Base-by-base conservation (phyloP, 2,329 filamentous ascomycete genomes). In the Talaromyces sp. region DNA sequence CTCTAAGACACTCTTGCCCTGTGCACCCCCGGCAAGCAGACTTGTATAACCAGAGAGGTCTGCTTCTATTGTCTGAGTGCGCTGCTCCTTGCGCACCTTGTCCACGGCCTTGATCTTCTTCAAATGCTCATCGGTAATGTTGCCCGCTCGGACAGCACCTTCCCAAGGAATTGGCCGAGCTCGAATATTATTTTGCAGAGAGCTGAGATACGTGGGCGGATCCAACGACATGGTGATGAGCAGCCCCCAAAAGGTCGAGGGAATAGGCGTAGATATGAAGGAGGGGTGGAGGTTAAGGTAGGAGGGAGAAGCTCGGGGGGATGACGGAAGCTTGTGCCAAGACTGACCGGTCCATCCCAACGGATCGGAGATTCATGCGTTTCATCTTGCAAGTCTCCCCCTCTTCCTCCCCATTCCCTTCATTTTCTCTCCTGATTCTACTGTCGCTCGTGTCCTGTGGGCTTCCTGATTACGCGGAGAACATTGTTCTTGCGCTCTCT, bases 161-260 rank as follows among this genome's bases (percentile, higher is more conserved):
- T 97, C 93, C 94, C 94, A 99, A 53, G 93, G 92, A 76, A 99
- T 96, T 61, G 92, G 92, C 64, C 94, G 86, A 70, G 90, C 89
- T 70, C 94, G 90, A 73, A 97, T 96, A 81, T 97, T 97, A 84
- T 90, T 95, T 80, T 96, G 92, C 64, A 97, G 83, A 64, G 91
- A 93, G 70, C 86, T 82, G 61, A 90, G 84, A 75, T 97, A 97
- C 54, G 90, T 89, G 54, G 92, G 92, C 64, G 91, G 89, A 72
- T 97, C 91, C 74, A 96, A 85, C 72, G 91, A 93, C 92, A 97
- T 97, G 35, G 60, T 71, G 60, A 58, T 55, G 29, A 42, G 47
- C 40, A 27, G 16, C 29, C 35, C 42, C 19, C 35, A 37, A 51
- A 56, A 44, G 48, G 47, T 22, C 14, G 52, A 43, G 43, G 36